A percentile compares a stretch with the other conserved stretches of the same genome.
These are phyloP conservation scores for Gymnopilus dilepis DNA, from an alignment of 768 basidiomycete species.

Conservation along the genomic window DNA sequence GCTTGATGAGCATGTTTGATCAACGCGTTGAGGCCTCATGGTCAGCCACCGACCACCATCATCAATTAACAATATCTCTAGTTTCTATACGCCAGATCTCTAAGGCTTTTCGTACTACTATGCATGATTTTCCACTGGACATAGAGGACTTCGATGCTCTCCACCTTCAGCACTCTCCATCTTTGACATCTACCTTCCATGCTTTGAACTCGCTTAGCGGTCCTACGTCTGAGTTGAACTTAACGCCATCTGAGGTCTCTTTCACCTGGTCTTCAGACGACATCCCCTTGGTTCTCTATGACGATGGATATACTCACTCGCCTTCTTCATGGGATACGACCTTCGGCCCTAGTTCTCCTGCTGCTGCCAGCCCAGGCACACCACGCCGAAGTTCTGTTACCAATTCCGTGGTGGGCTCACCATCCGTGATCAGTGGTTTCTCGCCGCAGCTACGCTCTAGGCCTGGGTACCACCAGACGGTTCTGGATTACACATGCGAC, in stretches of 20 bases:
- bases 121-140: constrained; percentile 28
- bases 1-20: no score
- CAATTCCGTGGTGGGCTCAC: no score
- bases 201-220: constrained; percentile 47
- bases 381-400: no score
- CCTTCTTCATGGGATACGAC: constrained; percentile 1
- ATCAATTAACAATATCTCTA: no score
- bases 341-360: no score
- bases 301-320: constrained; percentile 29
- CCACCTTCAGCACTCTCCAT: constrained; percentile 36
- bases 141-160: constrained; percentile 15
- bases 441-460: not conserved
- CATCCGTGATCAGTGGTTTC: not conserved
- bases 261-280: constrained; percentile 48
- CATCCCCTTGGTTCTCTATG: constrained; percentile 56
- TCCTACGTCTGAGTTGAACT: no score
- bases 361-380: no score
- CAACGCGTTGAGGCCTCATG: not conserved
- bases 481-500: not conserved
- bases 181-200: constrained; percentile 44
- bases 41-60: no score
- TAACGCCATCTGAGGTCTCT: constrained; percentile 42
- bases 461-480: constrained; percentile 10
- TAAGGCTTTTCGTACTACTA: not conserved
- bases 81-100: not conserved